Percentiles rank a stretch among this genome's conserved stretches.
phyloP scores from a whole-genome alignment of 805 yeast species.

The Candida piceae region DNA sequence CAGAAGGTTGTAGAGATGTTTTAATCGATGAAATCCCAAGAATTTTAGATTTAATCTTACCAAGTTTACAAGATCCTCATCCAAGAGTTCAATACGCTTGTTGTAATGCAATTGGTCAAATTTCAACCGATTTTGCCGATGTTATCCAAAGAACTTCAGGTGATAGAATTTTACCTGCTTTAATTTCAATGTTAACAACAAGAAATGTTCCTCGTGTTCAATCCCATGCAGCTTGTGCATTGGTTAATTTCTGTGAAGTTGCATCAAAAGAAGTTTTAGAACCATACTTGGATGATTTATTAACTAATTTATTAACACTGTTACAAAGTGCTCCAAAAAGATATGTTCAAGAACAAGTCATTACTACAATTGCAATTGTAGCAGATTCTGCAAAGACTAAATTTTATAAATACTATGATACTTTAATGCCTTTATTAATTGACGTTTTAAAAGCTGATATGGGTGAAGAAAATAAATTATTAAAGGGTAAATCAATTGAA shows the following conservation, averaged over 20 bases:
- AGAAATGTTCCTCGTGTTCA: constrained; percentile 86
- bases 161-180: constrained; percentile 75
- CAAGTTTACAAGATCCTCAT: constrained; percentile 79
- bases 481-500: constrained; percentile 92
- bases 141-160: constrained; percentile 79
- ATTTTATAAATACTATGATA: constrained; percentile 87
- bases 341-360: constrained; percentile 95
- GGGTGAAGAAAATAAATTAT: constrained; percentile 69
- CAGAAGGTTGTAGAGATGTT: constrained; percentile 94
- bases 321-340: constrained; percentile 76
- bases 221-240: constrained; percentile 97
- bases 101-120: constrained; percentile 95
- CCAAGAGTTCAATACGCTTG: constrained; percentile 96
- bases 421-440: constrained; percentile 84
- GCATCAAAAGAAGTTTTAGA: constrained; percentile 83
- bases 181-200: constrained; percentile 72
- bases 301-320: constrained; percentile 67
- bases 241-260: constrained; percentile 91
- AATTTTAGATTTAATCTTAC: constrained; percentile 78
- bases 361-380: constrained; percentile 93
- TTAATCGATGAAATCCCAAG: constrained; percentile 76
- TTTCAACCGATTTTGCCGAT: constrained; percentile 94
- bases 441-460: constrained; percentile 74
- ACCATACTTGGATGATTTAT: constrained; percentile 83
- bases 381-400: constrained; percentile 93